Base-by-base conservation (phyloP, 148 eudicot species). In the Rhododendron ferrugineum region DNA sequence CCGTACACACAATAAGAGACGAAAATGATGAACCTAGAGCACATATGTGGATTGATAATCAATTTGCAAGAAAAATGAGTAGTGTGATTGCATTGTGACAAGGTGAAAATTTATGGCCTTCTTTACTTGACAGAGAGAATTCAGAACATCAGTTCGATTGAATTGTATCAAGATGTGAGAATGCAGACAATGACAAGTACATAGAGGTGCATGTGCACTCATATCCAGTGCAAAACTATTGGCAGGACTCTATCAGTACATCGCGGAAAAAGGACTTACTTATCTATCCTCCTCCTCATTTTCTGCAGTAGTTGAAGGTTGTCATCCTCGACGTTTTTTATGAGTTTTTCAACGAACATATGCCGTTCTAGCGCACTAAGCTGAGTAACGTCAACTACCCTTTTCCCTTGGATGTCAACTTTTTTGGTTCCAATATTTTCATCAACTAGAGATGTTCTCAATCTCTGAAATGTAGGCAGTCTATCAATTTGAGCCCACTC, bases 281-380 rank as follows among this genome's bases (percentile, higher is more conserved):
- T 94, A 88, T 92, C 95, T 37, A 90, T 90, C 36, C 74, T 68
- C 2, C 36, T 68, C 5, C 74, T 28, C 74, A 68, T 68, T 68
- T 68, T 28, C 36, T 68, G 74, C 2, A 68, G 36, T 5, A 68
- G 13, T 4, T 4, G 74, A 68, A 28, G 74, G 18, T 68, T 68
- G 74, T 68, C 74, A 68, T 68, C 36, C 74, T 68, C 74, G 6
- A 68, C 32, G 37, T 68, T 28, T 30, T 28, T 68, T 16, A 68
- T 68, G 37, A 28, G 16, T 28, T 92, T 94, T 84, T 94, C 98
- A 74, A 96, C 90, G 82, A 96, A 90, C 87, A 88, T 79, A 82
- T 89, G 74, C 15, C 74, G 74, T 68, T 68, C 74, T 28, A 30
- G 36, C 6, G 7, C 34, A 11, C 74, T 0, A 13, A 68, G 74